A percentile compares a stretch with the other conserved stretches of the same genome.
Evolutionary conservation across 768 basidiomycete species (phyloP).

Genomic region (Saitozyma podzolica): DNA sequence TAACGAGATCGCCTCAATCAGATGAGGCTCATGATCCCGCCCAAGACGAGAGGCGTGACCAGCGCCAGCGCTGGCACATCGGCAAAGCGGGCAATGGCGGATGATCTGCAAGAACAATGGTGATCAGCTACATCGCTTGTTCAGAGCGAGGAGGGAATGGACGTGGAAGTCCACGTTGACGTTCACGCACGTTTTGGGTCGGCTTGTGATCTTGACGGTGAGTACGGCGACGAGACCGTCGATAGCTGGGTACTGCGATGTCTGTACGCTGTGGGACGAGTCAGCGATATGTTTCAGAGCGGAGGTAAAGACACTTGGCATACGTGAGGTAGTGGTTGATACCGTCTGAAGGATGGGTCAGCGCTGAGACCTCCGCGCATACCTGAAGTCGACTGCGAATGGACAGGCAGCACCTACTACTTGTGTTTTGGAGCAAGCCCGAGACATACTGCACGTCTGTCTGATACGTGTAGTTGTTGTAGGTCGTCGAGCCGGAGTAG

Average conservation of each 20-base stretch:
- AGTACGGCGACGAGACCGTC: slow-evolving; percentile 83
- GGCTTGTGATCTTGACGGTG: slow-evolving; percentile 64
- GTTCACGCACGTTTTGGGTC: slow-evolving; percentile 24
- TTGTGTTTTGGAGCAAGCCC: slow-evolving; percentile 70
- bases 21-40: too few relatives aligned
- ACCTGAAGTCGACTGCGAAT: slow-evolving; percentile 57
- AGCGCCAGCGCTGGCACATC: too few relatives aligned
- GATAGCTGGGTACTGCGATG: slow-evolving; percentile 55
- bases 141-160: neutral
- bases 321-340: too few relatives aligned
- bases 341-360: too few relatives aligned
- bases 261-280: slow-evolving; percentile 23
- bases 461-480: slow-evolving; percentile 69
- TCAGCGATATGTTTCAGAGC: slow-evolving; percentile 20
- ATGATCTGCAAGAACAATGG: too few relatives aligned
- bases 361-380: too few relatives aligned
- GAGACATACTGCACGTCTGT: slow-evolving; percentile 68
- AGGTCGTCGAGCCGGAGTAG: slow-evolving; percentile 66
- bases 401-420: slow-evolving; percentile 57
- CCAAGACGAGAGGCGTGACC: too few relatives aligned
- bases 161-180: neutral
- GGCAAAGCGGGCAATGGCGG: too few relatives aligned
- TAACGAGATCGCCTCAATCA: too few relatives aligned
- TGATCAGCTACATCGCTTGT: too few relatives aligned
- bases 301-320: slow-evolving; percentile 56